Evolutionary conservation across 257 asterid species (phyloP), one percentile per base, ranked within the genome.

Genomic region (Solanum sejunctum): DNA sequence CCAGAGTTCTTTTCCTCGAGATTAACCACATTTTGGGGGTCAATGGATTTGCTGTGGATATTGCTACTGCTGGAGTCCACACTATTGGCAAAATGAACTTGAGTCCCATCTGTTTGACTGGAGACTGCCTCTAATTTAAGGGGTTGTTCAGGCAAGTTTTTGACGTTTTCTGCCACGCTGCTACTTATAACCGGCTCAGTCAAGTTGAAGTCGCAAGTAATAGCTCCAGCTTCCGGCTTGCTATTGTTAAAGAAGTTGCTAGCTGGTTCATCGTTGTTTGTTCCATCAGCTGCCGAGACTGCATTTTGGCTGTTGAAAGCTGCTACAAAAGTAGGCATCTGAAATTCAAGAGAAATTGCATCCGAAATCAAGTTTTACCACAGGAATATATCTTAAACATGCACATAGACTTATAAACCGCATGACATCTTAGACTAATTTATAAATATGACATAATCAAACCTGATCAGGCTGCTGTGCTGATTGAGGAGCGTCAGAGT

Each of bases 201-300:
- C 86, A 91, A 83, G 86, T 89, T 86, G 85, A 92, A 91, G 85
- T 90, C 89, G 70, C 86, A 90, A 28, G 92, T 93, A 66, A 87
- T 90, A 87, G 84, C 85, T 67, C 89, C 88, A 61, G 86, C 80
- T 84, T 89, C 92, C 80, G 90, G 92, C 72, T 89, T 84, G 80
- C 93, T 89, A 66, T 92, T 80, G 85, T 88, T 84, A 17, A 1
- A 51, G 51, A 91, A 71, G 72, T 47, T 87, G 81, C 80, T 87
- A n/a, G 86, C 66, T 56, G 87, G 90, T 45, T 57, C 78, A 58
- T 61, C 26, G 49, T 82, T n/a, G 79, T 10, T 64, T 32, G 52
- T 64, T 83, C 56, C 81, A 28, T 83, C 64, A 63, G 64, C 47
- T 51, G 15, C 20, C 36, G 55, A 66, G 47, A 49, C 63, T 66